These are phyloP conservation scores for Aphanomyces astaci DNA, from an alignment of 352 stramenopile species.

Conservation along the genomic window DNA sequence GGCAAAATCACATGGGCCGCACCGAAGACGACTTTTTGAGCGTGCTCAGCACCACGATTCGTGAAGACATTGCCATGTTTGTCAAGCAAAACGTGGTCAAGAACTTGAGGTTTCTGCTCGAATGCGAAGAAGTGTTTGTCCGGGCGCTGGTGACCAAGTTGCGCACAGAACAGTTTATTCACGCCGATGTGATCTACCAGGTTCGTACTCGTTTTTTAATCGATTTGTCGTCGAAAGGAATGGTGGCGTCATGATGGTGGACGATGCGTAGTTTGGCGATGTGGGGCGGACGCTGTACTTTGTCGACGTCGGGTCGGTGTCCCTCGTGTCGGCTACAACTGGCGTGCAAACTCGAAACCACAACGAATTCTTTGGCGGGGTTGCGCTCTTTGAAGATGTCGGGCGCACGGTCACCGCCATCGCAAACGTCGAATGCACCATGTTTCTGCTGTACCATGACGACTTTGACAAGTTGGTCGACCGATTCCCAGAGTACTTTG, in stretches of 20 bases:
- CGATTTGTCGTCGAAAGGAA: no score
- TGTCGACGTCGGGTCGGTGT: slow-evolving; percentile 1
- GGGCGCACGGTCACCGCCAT: slow-evolving; percentile 7
- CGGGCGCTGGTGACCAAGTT: slow-evolving; percentile 10
- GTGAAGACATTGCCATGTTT: slow-evolving; percentile 19
- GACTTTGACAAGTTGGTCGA: slow-evolving; percentile 10
- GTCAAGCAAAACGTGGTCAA: slow-evolving; percentile 11
- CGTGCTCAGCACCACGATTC: not conserved
- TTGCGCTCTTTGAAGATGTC: not conserved
- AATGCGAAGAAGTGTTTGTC: slow-evolving; percentile 10
- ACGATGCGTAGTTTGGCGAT: slow-evolving; percentile 9
- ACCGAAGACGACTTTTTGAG: slow-evolving; percentile 12
- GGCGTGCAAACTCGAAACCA: not conserved
- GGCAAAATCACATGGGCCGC: slow-evolving; percentile 1
- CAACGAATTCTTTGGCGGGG: slow-evolving; percentile 18
- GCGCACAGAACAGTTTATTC: slow-evolving; percentile 7
- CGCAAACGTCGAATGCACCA: slow-evolving; percentile 15
- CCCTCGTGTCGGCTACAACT: not conserved
- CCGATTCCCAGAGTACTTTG: slow-evolving; percentile 13
- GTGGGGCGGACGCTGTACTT: slow-evolving; percentile 10
- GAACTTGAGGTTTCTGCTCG: slow-evolving; percentile 4
- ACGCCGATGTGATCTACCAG: slow-evolving; percentile 18
- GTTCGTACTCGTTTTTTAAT: not conserved
- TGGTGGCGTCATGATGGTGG: no score
- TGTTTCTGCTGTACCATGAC: slow-evolving; percentile 14